These are phyloP conservation scores for Puya raimondii DNA, from an alignment of 176 grass and related monocot genomes.

Conservation along the genomic window DNA sequence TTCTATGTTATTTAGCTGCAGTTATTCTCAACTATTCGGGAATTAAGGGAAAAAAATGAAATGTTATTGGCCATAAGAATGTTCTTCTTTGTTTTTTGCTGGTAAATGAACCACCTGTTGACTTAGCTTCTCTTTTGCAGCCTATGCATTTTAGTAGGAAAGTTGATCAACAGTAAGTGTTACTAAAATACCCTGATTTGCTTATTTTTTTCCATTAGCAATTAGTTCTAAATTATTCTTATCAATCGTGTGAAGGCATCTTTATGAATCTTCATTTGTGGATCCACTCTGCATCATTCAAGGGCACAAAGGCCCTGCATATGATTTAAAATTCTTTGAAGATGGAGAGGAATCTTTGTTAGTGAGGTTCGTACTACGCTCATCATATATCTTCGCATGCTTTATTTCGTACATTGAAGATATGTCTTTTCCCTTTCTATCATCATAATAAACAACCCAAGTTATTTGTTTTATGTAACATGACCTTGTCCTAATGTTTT, in stretches of 20 bases:
- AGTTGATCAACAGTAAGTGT: slow-evolving; percentile 2
- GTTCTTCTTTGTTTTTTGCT: not conserved
- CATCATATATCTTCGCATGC: not conserved
- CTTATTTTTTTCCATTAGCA: not conserved
- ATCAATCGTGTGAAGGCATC: not conserved
- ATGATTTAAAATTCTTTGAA: slow-evolving; percentile 67
- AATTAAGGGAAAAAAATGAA: not conserved
- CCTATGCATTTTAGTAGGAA: slow-evolving; percentile 3
- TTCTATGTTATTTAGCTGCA: too few relatives aligned
- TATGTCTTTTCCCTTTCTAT: not conserved
- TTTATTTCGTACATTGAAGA: not conserved
- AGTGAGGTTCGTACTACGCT: slow-evolving; percentile 39
- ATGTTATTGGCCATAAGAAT: not conserved
- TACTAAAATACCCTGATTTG: not conserved
- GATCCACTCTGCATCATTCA: slow-evolving; percentile 56
- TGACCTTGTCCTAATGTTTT: too few relatives aligned
- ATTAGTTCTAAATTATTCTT: not conserved
- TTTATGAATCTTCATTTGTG: slow-evolving; percentile 1
- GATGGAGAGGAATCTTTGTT: slow-evolving; percentile 43
- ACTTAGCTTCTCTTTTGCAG: slow-evolving; percentile 3
- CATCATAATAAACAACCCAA: not conserved
- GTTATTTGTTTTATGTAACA: too few relatives aligned
- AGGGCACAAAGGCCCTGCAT: slow-evolving; percentile 63
- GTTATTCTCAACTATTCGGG: not conserved
- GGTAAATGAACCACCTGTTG: not conserved